A percentile compares a stretch with the other conserved stretches of the same genome.
Evolutionary conservation across 2,329 filamentous ascomycete genomes (phyloP).

Genomic region (Sphaerulina vaccinii): DNA sequence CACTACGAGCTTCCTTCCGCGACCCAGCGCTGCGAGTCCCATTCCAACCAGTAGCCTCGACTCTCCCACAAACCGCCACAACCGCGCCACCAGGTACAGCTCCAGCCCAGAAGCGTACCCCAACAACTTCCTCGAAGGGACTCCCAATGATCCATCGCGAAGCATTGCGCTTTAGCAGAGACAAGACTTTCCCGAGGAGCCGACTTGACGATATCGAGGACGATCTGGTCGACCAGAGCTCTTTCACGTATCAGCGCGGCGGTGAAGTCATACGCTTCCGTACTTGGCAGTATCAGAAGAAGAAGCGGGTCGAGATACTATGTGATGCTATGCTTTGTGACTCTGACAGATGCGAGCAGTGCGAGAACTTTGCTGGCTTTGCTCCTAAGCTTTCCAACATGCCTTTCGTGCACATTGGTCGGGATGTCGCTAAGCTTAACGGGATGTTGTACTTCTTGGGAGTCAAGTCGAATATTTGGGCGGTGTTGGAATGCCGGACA

Average conservation of each 20-base stretch:
- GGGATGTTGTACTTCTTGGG: too few relatives aligned
- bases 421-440: too few relatives aligned
- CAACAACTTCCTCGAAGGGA: background rate
- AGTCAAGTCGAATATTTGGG: too few relatives aligned
- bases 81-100: background rate
- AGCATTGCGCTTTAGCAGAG: background rate
- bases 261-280: background rate
- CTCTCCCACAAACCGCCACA: background rate
- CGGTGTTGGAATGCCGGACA: too few relatives aligned
- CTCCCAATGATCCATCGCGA: background rate
- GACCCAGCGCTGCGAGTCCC: background rate
- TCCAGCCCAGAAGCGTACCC: background rate
- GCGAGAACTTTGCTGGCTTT: background rate
- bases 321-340: background rate
- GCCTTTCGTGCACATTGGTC: background rate
- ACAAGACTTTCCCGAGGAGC: background rate
- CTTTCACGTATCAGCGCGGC: background rate
- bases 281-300: too few relatives aligned
- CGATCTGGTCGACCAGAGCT: background rate
- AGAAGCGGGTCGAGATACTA: background rate
- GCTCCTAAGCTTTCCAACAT: background rate
- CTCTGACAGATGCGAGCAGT: background rate
- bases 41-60: background rate
- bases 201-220: background rate
- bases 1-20: background rate